phyloP scores from a whole-genome alignment of 345 rosid genomes.

The Crucihimalaya himalaica region DNA sequence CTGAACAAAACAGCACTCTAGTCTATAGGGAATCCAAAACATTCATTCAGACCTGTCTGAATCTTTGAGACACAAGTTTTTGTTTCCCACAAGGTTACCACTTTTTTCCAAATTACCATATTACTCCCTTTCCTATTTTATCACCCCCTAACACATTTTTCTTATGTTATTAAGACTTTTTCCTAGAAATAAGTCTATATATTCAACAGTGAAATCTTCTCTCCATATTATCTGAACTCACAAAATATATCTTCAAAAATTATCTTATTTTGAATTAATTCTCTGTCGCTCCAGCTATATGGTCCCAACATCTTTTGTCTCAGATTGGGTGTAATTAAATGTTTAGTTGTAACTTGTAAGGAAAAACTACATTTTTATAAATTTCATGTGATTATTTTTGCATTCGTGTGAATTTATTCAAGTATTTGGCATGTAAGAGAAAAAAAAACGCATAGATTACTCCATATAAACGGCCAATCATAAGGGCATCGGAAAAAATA shows the following conservation, averaged over 20 bases:
- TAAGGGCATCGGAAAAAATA: constrained; percentile 24
- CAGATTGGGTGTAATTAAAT: constrained; percentile 33
- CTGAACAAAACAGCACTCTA: constrained; percentile 38
- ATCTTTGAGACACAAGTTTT: constrained; percentile 48
- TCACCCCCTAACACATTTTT: constrained; percentile 6
- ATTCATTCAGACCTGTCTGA: constrained; percentile 51
- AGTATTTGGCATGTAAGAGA: background rate
- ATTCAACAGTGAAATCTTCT: background rate
- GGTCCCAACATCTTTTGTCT: constrained; percentile 40
- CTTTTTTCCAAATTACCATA: constrained; percentile 29
- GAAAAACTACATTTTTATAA: background rate
- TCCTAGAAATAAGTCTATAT: background rate
- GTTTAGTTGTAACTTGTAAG: constrained; percentile 16
- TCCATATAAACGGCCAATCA: constrained; percentile 41
- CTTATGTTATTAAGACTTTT: background rate
- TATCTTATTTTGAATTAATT: background rate
- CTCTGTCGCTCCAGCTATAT: constrained; percentile 42
- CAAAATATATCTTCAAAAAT: background rate
- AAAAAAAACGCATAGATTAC: constrained; percentile 22
- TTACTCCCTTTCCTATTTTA: constrained; percentile 35
- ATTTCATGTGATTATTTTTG: constrained; percentile 22
- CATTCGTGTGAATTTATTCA: background rate
- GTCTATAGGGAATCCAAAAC: constrained; percentile 42
- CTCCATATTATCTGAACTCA: background rate
- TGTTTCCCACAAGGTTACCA: constrained; percentile 39